Base-by-base conservation (phyloP, 2,329 filamentous ascomycete genomes). In the Diaporthe capsici region DNA sequence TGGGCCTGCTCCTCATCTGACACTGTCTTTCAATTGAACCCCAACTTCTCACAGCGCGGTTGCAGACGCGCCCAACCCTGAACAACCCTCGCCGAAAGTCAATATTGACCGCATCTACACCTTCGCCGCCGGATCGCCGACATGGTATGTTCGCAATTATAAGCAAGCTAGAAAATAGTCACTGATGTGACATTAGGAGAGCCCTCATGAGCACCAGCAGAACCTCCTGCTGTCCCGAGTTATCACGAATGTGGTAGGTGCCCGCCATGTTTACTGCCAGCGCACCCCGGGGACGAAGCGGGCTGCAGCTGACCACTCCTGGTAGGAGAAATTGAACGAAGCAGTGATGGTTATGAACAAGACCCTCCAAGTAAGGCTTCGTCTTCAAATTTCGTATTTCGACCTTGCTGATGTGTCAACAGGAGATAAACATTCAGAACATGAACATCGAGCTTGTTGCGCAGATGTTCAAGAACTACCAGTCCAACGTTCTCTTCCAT, bases 391-490 rank as follows among this genome's bases (percentile, higher is more conserved):
- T 42, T 0, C 15, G 3, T 12, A 2, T 17, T 15, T 22, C 0
- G 7, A 4, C 3, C n/a, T 12, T 72, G 47, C 53, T 71, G 9
- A 71, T 57, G 1, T 22, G 15, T n/a, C 34, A 39, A 4, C 80
- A 98, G 94, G 96, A 98, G 79, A 98, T 98, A 89, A 98, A 98
- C 82, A 93, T 98, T 74, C 94, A 98, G 81, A 99, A 98, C 84
- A 98, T 98, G 95, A 98, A 99, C 82, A 95, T 98, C 49, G 97
- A 98, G 86, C 90, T 98, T 3, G 97, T 98, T 7, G 96, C 96
- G 0, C 96, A 98, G 83, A 99, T 99, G 97, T 99, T 98, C 89
- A 98, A 98, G 87, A 99, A 98, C 86, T 99, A 99, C 84, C 96
- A 98, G 84, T 98, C 95, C 15, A 99, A 98, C 81, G 96, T 98